Evolutionary conservation across 1,284 basidiomycete species (phyloP).

Genomic region (Schizopora paradoxa): DNA sequence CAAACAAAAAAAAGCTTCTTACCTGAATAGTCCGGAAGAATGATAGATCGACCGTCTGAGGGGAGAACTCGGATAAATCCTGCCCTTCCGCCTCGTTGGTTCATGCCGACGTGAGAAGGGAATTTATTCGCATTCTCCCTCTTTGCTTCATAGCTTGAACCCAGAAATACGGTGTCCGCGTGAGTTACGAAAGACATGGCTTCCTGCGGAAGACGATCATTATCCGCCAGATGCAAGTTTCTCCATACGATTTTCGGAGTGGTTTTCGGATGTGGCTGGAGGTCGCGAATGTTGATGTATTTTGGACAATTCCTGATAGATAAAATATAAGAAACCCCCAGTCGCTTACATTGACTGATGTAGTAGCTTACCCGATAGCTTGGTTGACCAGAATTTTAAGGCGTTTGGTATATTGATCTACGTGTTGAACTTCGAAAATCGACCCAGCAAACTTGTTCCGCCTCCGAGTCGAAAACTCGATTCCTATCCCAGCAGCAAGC

Average conservation of each 20-base stretch:
- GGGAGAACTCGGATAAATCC: conserved; percentile 56
- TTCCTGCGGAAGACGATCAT: conserved; percentile 43
- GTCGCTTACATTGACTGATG: not conserved
- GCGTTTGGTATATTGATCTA: conserved; percentile 21
- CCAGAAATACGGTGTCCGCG: conserved; percentile 52
- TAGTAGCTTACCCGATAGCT: conserved; percentile 45
- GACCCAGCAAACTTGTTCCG: conserved; percentile 60
- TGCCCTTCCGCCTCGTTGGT: conserved; percentile 55
- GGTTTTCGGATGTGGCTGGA: conserved; percentile 36
- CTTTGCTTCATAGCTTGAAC: conserved; percentile 42
- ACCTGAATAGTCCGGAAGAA: conserved; percentile 61
- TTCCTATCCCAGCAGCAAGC: conserved; percentile 53
- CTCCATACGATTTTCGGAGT: conserved; percentile 35
- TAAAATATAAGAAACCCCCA: not conserved
- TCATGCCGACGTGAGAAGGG: conserved; percentile 59
- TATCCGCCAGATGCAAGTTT: conserved; percentile 28
- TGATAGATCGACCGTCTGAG: conserved; percentile 47
- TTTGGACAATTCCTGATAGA: conserved; percentile 56
- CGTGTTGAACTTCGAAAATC: conserved; percentile 30
- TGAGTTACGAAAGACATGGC: conserved; percentile 42
- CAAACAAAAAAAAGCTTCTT: conserved; percentile 15
- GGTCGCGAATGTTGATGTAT: conserved; percentile 53
- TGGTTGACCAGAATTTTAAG: conserved; percentile 42
- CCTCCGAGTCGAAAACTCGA: conserved; percentile 51
- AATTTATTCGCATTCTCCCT: conserved; percentile 31